These are phyloP conservation scores for Moesziomyces antarcticus DNA, from an alignment of 1,284 basidiomycete species.

Conservation along the genomic window DNA sequence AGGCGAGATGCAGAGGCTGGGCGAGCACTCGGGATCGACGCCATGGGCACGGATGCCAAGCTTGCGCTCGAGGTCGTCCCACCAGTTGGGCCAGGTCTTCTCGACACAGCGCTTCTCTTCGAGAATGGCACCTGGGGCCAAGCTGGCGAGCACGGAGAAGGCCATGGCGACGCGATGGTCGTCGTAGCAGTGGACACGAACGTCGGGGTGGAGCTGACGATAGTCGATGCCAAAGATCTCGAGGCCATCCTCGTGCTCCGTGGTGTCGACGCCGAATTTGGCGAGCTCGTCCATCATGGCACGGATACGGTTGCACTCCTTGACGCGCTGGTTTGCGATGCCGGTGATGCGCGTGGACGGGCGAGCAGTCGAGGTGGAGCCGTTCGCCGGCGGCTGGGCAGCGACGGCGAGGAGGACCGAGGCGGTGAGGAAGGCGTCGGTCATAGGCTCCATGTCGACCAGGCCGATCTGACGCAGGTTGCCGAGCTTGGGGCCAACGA, in stretches of 20 bases:
- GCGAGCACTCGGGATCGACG: slow-evolving; percentile 74
- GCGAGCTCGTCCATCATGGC: slow-evolving; percentile 97
- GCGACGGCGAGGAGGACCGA: slow-evolving; percentile 85
- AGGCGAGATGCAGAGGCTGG: slow-evolving; percentile 50
- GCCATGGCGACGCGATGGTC: slow-evolving; percentile 99
- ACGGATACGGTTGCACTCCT: slow-evolving; percentile 95
- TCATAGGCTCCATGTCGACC: slow-evolving; percentile 99
- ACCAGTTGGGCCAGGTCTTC: slow-evolving; percentile 99
- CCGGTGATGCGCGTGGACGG: slow-evolving; percentile 82
- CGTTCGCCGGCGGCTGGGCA: slow-evolving; percentile 66
- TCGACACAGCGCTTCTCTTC: slow-evolving; percentile 98
- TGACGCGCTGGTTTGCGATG: slow-evolving; percentile 97
- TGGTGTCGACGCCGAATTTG: slow-evolving; percentile 93
- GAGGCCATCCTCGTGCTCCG: slow-evolving; percentile 92
- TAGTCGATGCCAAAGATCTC: slow-evolving; percentile 81
- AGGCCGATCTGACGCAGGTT: slow-evolving; percentile 83
- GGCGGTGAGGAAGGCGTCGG: slow-evolving; percentile 97
- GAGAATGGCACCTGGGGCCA: slow-evolving; percentile 79
- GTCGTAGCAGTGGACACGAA: slow-evolving; percentile 92
- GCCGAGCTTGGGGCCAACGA: slow-evolving; percentile 85
- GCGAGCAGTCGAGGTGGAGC: slow-evolving; percentile 45
- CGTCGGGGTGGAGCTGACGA: slow-evolving; percentile 74
- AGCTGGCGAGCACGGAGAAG: slow-evolving; percentile 85
- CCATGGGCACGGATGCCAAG: slow-evolving; percentile 90
- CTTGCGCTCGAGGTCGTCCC: slow-evolving; percentile 97